Conservation (phyloP, 2,329 filamentous ascomycete genomes). For the Blastomyces parvus region DNA sequence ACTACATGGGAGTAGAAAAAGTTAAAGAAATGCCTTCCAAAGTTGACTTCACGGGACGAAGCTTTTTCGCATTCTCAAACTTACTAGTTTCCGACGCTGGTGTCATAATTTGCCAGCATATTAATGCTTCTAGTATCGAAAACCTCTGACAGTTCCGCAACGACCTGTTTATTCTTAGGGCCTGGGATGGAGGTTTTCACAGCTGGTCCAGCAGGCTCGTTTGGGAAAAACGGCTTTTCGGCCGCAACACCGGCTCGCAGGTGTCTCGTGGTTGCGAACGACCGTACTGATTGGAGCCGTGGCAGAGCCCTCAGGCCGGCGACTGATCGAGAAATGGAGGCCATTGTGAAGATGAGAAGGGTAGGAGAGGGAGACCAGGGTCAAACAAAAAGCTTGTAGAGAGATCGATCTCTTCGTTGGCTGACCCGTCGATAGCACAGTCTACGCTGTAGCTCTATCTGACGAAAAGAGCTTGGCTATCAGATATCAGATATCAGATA, state of each 20-base stretch:
- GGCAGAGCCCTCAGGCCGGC: slow-evolving; percentile 26
- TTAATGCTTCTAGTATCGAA: slow-evolving; percentile 82
- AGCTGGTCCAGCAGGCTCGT: slow-evolving; percentile 49
- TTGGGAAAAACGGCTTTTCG: slow-evolving; percentile 45
- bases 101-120: slow-evolving; percentile 67
- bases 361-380: background rate
- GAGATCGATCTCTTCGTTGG: background rate
- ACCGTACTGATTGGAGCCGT: slow-evolving; percentile 28
- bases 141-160: slow-evolving; percentile 62
- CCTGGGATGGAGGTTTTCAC: slow-evolving; percentile 59
- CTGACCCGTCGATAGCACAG: background rate
- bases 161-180: slow-evolving; percentile 59
- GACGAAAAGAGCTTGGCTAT: no score
- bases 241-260: slow-evolving; percentile 8
- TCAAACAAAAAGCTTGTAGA: background rate
- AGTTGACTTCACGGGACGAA: background rate
- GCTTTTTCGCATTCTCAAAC: slow-evolving; percentile 12
- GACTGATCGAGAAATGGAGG: slow-evolving; percentile 30
- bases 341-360: slow-evolving; percentile 21
- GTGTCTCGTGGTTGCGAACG: slow-evolving; percentile 11
- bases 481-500: no score
- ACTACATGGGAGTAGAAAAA: slow-evolving; percentile 17
- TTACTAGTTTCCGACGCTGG: slow-evolving; percentile 69
- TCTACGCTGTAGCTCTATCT: background rate
- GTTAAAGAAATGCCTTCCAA: background rate